Evolutionary conservation across 2,329 filamentous ascomycete genomes (phyloP), one percentile per base, ranked within the genome.

Genomic region (Nothophoma quercina): DNA sequence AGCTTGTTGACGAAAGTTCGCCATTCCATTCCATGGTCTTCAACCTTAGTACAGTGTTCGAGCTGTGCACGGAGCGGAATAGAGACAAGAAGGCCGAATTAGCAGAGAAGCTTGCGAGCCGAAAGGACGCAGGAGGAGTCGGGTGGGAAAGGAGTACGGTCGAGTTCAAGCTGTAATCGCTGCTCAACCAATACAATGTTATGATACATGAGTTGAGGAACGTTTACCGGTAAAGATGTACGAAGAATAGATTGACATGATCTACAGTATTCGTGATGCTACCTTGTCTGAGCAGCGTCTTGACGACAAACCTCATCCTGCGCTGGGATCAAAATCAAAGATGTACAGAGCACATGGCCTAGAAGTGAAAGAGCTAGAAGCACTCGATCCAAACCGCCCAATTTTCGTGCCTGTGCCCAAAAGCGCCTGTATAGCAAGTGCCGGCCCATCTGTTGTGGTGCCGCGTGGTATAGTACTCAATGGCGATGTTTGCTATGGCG

Each of bases 41-140:
- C 76, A 98, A 98, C 70, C 75, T 99, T 10, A 86, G 88, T 9
- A 98, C 93, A 0, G 85, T 96, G 64, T 98, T 96, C 70, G 95
- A 98, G 75, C 81, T 98, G 7, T 95, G 90, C 70, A 93, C 90
- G 0, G 93, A 98, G 64, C 83, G 84, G 56, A 85, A 90, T 33
- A 80, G 84, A 40, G 82, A 82, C 10, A 75, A 89, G 63, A 98
- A 98, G 79, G 74, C 84, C 23, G 79, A 78, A 21, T 78, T 98
- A 15, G 87, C 89, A 2, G 88, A 91, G 64, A 83, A 81, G 43
- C 81, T 95, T 15, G 88, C 90, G 1, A 77, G 73, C 1, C 79
- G 84, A 63, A 81, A 83, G 33, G 79, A 83, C 13, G 81, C 75
- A 1, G 72, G 81, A 1, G 77, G 56, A 2, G 68, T 78, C 1